Base-by-base conservation (phyloP, 108 stramenopile genomes). In the Cyclostephanos invisitatus region DNA sequence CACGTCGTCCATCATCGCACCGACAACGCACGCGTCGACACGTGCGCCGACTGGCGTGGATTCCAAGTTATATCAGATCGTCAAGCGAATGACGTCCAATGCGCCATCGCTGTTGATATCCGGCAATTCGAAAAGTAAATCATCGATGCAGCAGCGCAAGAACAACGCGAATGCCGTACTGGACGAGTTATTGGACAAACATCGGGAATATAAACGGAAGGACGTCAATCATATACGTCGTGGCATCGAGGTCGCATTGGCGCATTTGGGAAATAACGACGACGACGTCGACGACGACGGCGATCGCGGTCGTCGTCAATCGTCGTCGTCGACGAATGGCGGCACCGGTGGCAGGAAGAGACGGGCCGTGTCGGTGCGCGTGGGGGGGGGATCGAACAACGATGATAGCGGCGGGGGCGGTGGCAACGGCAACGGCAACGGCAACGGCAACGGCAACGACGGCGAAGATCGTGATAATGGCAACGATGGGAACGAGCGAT, bases 151-250 rank as follows among this genome's bases (percentile, higher is more conserved):
- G 38, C 35, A 73, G 8, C 17, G 49, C 44, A 63, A 38, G 25
- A 78, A 82, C 40, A 68, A 61, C 25, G 57, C 32, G 20, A 3
- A 56, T 12, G 67, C 77, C 21, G 64, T 78, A 4, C 37, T 72
- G 8, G 27, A 65, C 12, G n/a, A 64, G 15, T 53, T 80, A 10
- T 51, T 71, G 15, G 72, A 73, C 6, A 62, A 86, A 29, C 82
- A 89, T 68, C 86, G 88, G 15, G 90, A 91, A 62, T 91, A 91
- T 65, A 81, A 82, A 75, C 72, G 90, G n/a, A 91, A 89, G 62
- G 86, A 89, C 37, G 25, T 54, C 0, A 62, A 65, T 7, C 67
- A 67, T 64, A 63, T 91, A 10, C 72, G 78, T 29, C 62, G 64
- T 0, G 76, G 87, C 18, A 86, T 90, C 7, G 86, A 90, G 54